Evolutionary conservation across 2,329 filamentous ascomycete species (phyloP).

Genomic region (Pezicula radicicola): DNA sequence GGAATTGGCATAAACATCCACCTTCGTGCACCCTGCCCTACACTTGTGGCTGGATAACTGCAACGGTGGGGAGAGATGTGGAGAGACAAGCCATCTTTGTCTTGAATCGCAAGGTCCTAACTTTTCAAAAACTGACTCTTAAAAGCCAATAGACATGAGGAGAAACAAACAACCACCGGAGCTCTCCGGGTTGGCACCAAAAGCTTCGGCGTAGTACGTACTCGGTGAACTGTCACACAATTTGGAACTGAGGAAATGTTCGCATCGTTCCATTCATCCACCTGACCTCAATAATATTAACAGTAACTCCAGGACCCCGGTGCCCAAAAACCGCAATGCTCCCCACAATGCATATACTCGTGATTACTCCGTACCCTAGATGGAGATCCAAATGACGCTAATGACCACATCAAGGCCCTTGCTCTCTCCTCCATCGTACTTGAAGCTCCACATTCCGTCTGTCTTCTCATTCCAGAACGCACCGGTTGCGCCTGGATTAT

Average conservation of each 20-base stretch:
- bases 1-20: too few species aligned
- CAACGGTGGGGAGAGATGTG: too few species aligned
- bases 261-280: not conserved
- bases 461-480: slow-evolving; percentile 91
- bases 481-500: slow-evolving; percentile 54
- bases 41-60: too few species aligned
- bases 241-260: not conserved
- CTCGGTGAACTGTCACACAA: not conserved
- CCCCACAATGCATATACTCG: slow-evolving; percentile 6
- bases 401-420: slow-evolving; percentile 69
- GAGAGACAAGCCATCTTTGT: too few species aligned
- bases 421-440: slow-evolving; percentile 68
- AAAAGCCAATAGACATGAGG: too few species aligned
- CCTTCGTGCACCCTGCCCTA: too few species aligned
- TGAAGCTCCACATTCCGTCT: slow-evolving; percentile 87
- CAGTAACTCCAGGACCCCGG: slow-evolving; percentile 2
- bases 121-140: too few species aligned
- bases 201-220: too few species aligned
- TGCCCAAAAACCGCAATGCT: slow-evolving; percentile 2
- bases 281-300: not conserved
- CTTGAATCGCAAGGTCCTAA: too few species aligned
- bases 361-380: slow-evolving; percentile 10
- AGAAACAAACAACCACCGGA: too few species aligned
- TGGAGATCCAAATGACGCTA: slow-evolving; percentile 71
- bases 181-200: too few species aligned